Evolutionary conservation across 75 land plant species (phyloP), one percentile per base, ranked within the genome.

Genomic region (Pseudotsuga menziesii): DNA sequence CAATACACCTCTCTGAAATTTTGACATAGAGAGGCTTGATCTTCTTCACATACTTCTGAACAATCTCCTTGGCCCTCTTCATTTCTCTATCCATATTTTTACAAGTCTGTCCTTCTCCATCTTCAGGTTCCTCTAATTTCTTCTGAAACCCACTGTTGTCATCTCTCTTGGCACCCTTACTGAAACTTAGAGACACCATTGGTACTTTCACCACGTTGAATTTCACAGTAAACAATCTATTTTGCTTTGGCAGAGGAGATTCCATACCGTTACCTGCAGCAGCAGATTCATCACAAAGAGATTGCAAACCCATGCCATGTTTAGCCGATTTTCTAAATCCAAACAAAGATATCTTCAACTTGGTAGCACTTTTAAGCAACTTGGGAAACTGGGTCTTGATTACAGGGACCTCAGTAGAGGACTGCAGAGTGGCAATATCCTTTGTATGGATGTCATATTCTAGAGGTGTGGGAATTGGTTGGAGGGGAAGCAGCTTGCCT

Each of bases 11-110:
- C 73, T 78, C 79, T 12, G 88, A 90, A 20, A 78, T 86, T 17
- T 76, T 81, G 15, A 88, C 78, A 78, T 90, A 90, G 2, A 90
- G 78, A 6, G 92, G 92, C 85, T 86, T 90, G 41, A 90, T 82
- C 86, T 60, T 88, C 80, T 79, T 90, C 56, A 90, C 63, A 61
- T 90, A 90, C 82, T 81, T 85, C 58, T 80, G 83, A 61, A 88
- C 61, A 20, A 81, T 81, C 3, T 85, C 88, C 58, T 88, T 87
- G 8, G 87, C 52, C 13, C 72, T 78, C 15, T 63, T 57, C 75
- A 78, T 85, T n/a, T 80, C 88, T 11, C 78, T 80, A 8, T 54
- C 35, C 63, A 44, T 29, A 26, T 16, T 15, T 25, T 27, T 9
- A 17, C 59, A 5, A 27, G 7, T 61, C 3, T 12, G 20, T 27